phyloP scores from a whole-genome alignment of 139 green algal species.

The Ettlia oleoabundans region DNA sequence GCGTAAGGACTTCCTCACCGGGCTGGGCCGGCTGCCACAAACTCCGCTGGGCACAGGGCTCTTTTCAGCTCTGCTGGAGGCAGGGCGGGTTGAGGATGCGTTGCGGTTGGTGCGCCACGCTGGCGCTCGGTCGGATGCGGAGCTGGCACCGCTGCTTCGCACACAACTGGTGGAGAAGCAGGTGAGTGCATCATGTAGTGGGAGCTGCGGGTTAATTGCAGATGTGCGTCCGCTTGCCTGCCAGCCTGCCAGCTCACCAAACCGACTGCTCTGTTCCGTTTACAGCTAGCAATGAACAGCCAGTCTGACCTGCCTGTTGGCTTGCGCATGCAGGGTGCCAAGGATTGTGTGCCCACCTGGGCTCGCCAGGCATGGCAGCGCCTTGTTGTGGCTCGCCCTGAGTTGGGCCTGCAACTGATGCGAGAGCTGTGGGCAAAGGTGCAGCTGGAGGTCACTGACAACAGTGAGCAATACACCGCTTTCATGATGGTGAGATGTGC shows the following conservation, averaged over 20 bases:
- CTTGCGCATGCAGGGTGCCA: neutral
- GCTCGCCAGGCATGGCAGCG: neutral
- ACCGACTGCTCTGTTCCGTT: neutral
- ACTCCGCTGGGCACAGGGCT: neutral
- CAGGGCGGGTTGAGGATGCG: neutral
- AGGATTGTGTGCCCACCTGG: neutral
- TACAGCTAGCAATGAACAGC: neutral
- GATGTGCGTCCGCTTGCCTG: too few species aligned
- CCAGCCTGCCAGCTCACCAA: too few species aligned
- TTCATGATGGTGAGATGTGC: neutral
- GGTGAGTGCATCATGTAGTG: too few species aligned
- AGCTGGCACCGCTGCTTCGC: neutral
- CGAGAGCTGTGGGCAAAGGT: neutral
- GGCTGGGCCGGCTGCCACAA: neutral
- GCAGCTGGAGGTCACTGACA: neutral
- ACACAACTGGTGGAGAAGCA: neutral
- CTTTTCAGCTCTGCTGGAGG: neutral
- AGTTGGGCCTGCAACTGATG: neutral
- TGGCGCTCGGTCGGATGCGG: neutral
- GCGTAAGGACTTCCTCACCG: neutral
- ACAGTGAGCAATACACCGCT: neutral
- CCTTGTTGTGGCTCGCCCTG: neutral
- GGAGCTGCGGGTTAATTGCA: too few species aligned
- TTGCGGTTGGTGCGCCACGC: constrained; percentile 3
- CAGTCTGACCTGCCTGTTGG: neutral